Evolutionary conservation across 805 yeast species (phyloP), one percentile per base, ranked within the genome.

Genomic region (Ogataea populi-albae): DNA sequence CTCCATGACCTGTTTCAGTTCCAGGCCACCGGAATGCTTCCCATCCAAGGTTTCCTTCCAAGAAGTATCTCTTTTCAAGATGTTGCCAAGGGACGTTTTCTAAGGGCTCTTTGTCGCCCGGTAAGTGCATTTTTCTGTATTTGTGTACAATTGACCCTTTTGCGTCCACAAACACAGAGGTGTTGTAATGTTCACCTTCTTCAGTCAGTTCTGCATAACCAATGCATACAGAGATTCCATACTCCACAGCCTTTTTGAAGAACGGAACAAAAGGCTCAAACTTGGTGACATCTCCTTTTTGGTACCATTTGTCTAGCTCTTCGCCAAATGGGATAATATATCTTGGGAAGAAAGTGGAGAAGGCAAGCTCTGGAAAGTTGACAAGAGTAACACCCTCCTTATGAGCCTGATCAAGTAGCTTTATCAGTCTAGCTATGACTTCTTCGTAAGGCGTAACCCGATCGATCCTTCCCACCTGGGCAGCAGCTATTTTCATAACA

Each of bases 131-230:
- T 38, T 64, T 63, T 44, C 68, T 55, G 44, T 64, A 56, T 42
- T 63, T 64, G 30, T 49, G 50, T 4, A 62, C 51, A 7, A 52
- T 30, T 10, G 46, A 36, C 5, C 65, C 68, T 14, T 43, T 45
- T 32, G 59, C 55, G 36, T 57, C 64, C 24, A 61, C 59, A 23
- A 59, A 43, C 4, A 60, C 47, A 27, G 55, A 57, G 4, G 63
- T 59, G 45, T 64, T 64, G 51, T 49, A 64, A 31, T 49, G 66
- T 6, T 62, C 55, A 4, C 62, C 64, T 20, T 57, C 60, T 10
- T 62, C 66, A 10, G 68, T 60, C 20, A 62, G 40, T 47, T 64
- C 68, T 21, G 66, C 68, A 32, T 61, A 64, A 0, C 68, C 68
- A 14, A 64, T 49, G 7, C 54, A 52, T 32, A 64, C 59, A 0